Conservation (phyloP, 345 rosid genomes). For the Chamaenerion angustifolium region DNA sequence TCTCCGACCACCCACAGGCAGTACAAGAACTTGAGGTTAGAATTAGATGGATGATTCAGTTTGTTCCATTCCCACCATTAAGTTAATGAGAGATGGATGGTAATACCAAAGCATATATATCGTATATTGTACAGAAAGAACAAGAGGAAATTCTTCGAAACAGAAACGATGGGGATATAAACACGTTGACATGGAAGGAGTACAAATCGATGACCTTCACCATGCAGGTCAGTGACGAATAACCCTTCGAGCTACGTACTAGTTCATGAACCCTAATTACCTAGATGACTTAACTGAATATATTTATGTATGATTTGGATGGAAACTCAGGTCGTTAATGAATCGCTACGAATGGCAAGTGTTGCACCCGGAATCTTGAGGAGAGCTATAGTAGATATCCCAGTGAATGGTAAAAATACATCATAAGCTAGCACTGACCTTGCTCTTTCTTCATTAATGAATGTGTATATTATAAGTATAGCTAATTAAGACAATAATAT, state of each 20-base stretch:
- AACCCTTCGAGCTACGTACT: too few species aligned
- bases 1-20: conserved; percentile 7
- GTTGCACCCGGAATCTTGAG: conserved; percentile 20
- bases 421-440: too few species aligned
- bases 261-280: too few species aligned
- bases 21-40: conserved; percentile 8
- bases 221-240: conserved; percentile 3
- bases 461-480: too few species aligned
- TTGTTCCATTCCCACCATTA: too few species aligned
- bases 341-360: conserved; percentile 27
- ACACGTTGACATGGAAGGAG: conserved; percentile 3
- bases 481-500: too few species aligned
- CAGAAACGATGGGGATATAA: not conserved
- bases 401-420: not conserved
- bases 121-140: conserved; percentile 16
- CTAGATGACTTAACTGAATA: too few species aligned
- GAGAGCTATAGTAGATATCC: conserved; percentile 21
- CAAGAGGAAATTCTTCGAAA: conserved; percentile 17
- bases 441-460: too few species aligned
- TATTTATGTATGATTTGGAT: not conserved
- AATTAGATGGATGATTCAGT: too few species aligned
- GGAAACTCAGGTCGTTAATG: conserved; percentile 24
- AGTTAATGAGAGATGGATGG: too few species aligned
- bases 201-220: conserved; percentile 7
- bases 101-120: too few species aligned